These are phyloP conservation scores for Tardiomyces blankii DNA, from an alignment of 1,139 yeast species.

Conservation along the genomic window DNA sequence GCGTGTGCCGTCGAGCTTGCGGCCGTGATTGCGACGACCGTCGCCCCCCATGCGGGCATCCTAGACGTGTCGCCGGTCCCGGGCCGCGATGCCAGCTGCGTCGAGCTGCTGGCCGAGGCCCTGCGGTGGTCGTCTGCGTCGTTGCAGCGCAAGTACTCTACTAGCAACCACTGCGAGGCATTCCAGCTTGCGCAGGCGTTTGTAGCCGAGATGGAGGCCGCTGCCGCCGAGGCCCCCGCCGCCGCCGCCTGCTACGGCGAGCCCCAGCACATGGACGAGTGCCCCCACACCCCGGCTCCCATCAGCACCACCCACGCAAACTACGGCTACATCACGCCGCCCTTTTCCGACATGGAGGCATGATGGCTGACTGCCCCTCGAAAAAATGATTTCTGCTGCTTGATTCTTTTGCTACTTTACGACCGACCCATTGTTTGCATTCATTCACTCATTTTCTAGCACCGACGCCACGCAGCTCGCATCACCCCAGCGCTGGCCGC, in stretches of 20 bases:
- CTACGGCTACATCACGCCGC: neutral
- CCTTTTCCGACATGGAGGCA: neutral
- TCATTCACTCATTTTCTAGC: too few relatives aligned
- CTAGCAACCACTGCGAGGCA: neutral
- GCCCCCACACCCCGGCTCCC: neutral
- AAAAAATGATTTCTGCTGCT: too few relatives aligned
- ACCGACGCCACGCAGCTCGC: too few relatives aligned
- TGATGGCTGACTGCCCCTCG: too few relatives aligned
- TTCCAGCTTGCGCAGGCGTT: neutral
- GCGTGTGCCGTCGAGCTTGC: constrained; percentile 60
- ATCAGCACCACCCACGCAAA: neutral
- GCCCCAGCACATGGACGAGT: neutral
- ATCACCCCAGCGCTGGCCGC: too few relatives aligned
- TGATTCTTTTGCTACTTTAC: too few relatives aligned
- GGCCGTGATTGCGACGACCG: constrained; percentile 42
- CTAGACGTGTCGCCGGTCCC: neutral
- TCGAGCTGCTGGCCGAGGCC: constrained; percentile 19
- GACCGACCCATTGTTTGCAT: too few relatives aligned
- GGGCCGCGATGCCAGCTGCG: constrained; percentile 17
- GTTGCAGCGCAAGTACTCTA: constrained; percentile 23
- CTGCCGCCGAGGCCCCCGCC: neutral
- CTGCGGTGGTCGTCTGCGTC: constrained; percentile 22
- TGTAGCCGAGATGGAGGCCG: neutral
- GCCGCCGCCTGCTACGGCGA: neutral
- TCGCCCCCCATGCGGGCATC: constrained; percentile 3